These are phyloP conservation scores for Lachnellula willkommii DNA, from an alignment of 2,329 filamentous ascomycete species.

Conservation along the genomic window DNA sequence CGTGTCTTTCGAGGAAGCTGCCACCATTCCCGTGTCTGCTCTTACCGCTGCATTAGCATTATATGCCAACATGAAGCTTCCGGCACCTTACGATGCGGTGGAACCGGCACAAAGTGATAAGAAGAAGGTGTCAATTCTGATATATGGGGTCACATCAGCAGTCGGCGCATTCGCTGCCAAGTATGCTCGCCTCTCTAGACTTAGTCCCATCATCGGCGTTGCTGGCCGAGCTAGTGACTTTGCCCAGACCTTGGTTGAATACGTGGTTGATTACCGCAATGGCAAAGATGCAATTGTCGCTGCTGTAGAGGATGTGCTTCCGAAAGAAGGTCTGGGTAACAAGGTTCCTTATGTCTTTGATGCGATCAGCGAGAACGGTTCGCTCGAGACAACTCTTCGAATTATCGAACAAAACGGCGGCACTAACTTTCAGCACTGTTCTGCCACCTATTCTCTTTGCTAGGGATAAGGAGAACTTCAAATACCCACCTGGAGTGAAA, in stretches of 20 bases:
- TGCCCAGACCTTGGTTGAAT: constrained; percentile 46
- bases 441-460: constrained; percentile 8
- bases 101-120: constrained; percentile 13
- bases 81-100: constrained; percentile 33
- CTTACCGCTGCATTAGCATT: constrained; percentile 38
- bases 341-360: constrained; percentile 19
- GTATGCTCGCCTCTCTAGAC: constrained; percentile 38
- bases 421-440: constrained; percentile 6
- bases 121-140: constrained; percentile 31
- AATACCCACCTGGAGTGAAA: constrained; percentile 4
- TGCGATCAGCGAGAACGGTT: constrained; percentile 16
- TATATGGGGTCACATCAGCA: constrained; percentile 48
- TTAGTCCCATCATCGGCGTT: constrained; percentile 54
- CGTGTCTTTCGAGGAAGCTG: constrained; percentile 31
- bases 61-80: constrained; percentile 32
- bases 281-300: constrained; percentile 37
- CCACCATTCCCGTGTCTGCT: constrained; percentile 38
- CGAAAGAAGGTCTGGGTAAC: constrained; percentile 5
- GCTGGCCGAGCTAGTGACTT: constrained; percentile 44
- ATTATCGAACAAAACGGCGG: constrained; percentile 6
- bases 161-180: constrained; percentile 54
- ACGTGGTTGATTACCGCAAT: constrained; percentile 50
- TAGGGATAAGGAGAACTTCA: constrained; percentile 4
- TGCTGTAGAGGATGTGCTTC: constrained; percentile 11
- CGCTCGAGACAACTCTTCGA: constrained; percentile 8